These are phyloP conservation scores for Ophiorrhiza pumila DNA, from an alignment of 257 asterid species.

Conservation along the genomic window DNA sequence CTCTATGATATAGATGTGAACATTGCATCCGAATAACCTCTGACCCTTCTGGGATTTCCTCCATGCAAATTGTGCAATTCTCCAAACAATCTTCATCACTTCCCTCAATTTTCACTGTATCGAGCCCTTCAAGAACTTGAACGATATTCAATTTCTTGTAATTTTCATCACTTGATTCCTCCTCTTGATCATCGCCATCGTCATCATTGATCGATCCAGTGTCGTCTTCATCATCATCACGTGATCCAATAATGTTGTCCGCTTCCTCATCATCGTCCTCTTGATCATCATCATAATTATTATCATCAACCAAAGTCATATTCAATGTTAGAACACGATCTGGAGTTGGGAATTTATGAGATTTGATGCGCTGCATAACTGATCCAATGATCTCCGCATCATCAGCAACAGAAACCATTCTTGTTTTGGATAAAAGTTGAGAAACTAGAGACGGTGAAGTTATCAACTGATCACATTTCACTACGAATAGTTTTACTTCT, in stretches of 20 bases:
- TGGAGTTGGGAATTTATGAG: neutral
- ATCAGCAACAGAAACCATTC: neutral
- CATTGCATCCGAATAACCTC: constrained; percentile 4
- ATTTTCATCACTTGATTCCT: no score
- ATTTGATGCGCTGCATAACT: neutral
- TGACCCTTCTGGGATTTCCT: neutral
- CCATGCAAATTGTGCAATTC: neutral
- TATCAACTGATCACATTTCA: neutral
- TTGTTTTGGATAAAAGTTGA: neutral
- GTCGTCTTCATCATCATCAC: no score
- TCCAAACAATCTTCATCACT: neutral
- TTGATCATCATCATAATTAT: neutral
- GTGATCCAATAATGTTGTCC: no score
- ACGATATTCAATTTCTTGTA: no score
- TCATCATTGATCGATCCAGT: neutral
- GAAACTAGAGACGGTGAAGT: neutral
- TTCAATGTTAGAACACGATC: neutral
- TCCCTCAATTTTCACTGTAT: neutral
- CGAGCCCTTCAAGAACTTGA: neutral
- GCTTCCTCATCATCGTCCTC: no score
- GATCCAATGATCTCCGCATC: neutral
- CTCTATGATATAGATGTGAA: constrained; percentile 1
- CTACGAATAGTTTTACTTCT: neutral
- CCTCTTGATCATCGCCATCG: no score
- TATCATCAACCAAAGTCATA: neutral